phyloP scores from a whole-genome alignment of 2,329 filamentous ascomycete species.

The Exophiala sp. region DNA sequence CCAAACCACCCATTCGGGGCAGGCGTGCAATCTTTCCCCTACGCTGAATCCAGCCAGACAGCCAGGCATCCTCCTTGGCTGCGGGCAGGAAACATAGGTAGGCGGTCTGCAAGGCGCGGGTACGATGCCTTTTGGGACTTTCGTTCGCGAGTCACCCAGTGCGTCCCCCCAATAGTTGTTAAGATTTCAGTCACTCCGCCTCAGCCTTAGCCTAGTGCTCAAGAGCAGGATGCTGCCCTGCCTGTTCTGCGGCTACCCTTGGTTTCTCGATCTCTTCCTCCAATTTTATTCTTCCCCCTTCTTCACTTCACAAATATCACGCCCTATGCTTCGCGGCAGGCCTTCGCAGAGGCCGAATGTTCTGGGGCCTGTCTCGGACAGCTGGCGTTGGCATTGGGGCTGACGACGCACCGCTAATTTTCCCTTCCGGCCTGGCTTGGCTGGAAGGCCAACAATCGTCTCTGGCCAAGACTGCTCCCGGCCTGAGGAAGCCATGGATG shows the following conservation, averaged over 20 bases:
- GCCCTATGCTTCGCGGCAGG: no score
- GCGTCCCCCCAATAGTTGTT: no score
- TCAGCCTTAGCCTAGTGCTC: constrained; percentile 19
- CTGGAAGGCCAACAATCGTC: background rate
- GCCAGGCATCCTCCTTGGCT: background rate
- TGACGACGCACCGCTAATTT: background rate
- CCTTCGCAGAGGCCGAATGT: no score
- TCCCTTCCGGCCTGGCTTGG: background rate
- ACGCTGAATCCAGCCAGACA: no score
- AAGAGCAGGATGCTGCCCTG: constrained; percentile 10
- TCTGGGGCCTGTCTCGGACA: background rate
- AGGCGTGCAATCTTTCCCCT: constrained; percentile 2
- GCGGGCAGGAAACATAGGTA: no score
- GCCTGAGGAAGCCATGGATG: constrained; percentile 20
- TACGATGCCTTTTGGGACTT: constrained; percentile 11
- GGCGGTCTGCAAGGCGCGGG: constrained; percentile 2
- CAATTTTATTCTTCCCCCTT: background rate
- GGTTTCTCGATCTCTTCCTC: constrained; percentile 1
- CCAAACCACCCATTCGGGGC: constrained; percentile 9
- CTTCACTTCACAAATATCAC: no score
- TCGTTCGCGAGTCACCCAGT: no score
- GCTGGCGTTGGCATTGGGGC: background rate
- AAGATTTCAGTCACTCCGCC: constrained; percentile 1
- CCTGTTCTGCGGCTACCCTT: no score
- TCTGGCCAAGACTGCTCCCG: background rate